These are phyloP conservation scores for Eucalyptus sp. DNA, from an alignment of 345 rosid genomes.

Conservation along the genomic window DNA sequence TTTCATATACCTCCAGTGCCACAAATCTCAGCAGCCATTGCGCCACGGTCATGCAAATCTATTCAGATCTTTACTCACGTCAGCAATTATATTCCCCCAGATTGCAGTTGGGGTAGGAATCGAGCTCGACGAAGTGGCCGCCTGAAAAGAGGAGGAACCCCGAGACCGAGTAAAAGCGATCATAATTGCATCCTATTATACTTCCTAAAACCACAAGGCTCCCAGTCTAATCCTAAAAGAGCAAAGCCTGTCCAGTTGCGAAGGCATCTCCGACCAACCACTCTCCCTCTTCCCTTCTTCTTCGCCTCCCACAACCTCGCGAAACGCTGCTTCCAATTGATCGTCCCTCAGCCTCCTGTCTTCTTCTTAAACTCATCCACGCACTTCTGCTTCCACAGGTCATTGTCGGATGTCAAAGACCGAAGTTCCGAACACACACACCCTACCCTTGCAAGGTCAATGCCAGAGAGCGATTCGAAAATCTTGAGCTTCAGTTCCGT, in stretches of 20 bases:
- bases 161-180: not conserved
- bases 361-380: conserved; percentile 19
- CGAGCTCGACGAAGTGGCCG: not conserved
- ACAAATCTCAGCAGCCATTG: not conserved
- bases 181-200: not conserved
- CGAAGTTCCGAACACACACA: conserved; percentile 35
- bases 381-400: conserved; percentile 46
- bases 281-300: too few species aligned
- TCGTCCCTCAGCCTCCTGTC: not conserved
- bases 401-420: conserved; percentile 26
- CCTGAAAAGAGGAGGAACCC: not conserved
- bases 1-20: not conserved
- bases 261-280: not conserved
- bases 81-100: too few species aligned
- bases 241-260: not conserved
- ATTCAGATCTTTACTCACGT: too few species aligned
- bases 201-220: not conserved
- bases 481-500: conserved; percentile 55
- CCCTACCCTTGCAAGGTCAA: conserved; percentile 35
- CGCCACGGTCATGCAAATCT: not conserved
- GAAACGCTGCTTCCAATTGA: conserved; percentile 24
- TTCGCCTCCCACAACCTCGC: too few species aligned
- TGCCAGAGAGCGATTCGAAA: conserved; percentile 43
- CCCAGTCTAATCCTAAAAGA: too few species aligned
- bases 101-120: not conserved